These are phyloP conservation scores for Cylindrotheca fusiformis DNA, from an alignment of 108 stramenopile species.

Conservation along the genomic window DNA sequence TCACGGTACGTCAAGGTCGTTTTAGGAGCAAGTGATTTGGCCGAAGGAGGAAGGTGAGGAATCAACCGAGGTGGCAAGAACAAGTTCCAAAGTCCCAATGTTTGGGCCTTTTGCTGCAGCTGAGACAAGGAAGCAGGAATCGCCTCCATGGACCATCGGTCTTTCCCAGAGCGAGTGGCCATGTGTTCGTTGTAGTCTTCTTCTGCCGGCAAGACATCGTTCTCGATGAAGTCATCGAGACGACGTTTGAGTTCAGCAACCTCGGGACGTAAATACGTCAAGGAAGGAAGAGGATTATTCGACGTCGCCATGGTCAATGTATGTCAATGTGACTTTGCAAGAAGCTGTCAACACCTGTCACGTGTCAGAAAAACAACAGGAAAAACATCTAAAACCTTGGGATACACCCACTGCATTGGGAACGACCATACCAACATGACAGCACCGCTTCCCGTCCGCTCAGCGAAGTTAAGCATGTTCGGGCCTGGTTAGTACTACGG, in stretches of 20 bases:
- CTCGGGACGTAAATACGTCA: slow-evolving; percentile 46
- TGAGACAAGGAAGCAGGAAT: slow-evolving; percentile 64
- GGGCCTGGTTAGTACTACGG: slow-evolving; percentile 70
- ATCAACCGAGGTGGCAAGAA: slow-evolving; percentile 75
- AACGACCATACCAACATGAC: slow-evolving; percentile 77
- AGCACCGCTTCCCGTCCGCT: slow-evolving; percentile 86
- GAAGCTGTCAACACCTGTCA: too few relatives aligned
- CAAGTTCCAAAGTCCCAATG: slow-evolving; percentile 87
- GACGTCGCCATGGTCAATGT: too few relatives aligned
- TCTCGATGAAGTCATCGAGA: slow-evolving; percentile 70
- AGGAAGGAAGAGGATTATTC: slow-evolving; percentile 13
- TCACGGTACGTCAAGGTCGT: slow-evolving; percentile 64
- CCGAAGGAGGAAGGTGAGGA: slow-evolving; percentile 13
- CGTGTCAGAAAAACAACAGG: too few relatives aligned
- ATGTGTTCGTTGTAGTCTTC: slow-evolving; percentile 63
- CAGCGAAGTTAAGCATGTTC: slow-evolving; percentile 84
- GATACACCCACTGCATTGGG: too few relatives aligned
- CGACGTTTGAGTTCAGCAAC: slow-evolving; percentile 49
- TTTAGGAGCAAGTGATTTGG: slow-evolving; percentile 30
- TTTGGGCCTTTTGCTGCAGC: slow-evolving; percentile 64
- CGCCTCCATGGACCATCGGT: slow-evolving; percentile 65
- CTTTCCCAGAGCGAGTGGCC: slow-evolving; percentile 36
- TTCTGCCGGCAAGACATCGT: slow-evolving; percentile 84
- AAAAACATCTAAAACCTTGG: too few relatives aligned
- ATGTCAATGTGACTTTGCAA: too few relatives aligned